These are phyloP conservation scores for Hypoxylon cercidicola DNA, from an alignment of 495 filamentous ascomycete genomes.

Conservation along the genomic window DNA sequence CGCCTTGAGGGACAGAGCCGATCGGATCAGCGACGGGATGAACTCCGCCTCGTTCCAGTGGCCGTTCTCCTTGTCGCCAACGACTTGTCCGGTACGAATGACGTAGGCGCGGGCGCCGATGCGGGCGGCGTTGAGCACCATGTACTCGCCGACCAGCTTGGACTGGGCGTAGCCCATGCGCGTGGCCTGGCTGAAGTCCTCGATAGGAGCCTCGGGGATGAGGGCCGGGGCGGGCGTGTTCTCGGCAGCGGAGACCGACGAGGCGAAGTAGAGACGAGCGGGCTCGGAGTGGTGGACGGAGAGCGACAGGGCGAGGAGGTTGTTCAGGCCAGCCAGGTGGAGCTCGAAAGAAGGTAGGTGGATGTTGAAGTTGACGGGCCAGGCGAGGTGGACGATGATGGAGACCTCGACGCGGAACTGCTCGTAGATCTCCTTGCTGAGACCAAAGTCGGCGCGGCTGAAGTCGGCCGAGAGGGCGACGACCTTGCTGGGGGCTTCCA, in stretches of 20 bases:
- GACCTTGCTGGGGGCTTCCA: slow-evolving; percentile 38
- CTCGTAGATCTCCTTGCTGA: slow-evolving; percentile 43
- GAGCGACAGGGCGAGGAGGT: slow-evolving; percentile 65
- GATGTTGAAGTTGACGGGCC: slow-evolving; percentile 74
- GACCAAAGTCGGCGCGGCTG: slow-evolving; percentile 52
- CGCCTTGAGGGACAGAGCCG: slow-evolving; percentile 56
- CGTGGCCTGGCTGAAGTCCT: slow-evolving; percentile 49
- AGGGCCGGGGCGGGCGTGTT: slow-evolving; percentile 33
- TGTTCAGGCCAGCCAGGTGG: slow-evolving; percentile 61
- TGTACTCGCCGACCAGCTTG: slow-evolving; percentile 65
- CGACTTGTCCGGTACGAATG: slow-evolving; percentile 66
- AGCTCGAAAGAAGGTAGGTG: slow-evolving; percentile 62
- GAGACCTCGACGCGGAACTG: slow-evolving; percentile 53
- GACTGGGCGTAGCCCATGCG: slow-evolving; percentile 65
- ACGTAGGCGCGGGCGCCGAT: slow-evolving; percentile 54
- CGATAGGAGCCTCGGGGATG: slow-evolving; percentile 54
- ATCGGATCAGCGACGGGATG: slow-evolving; percentile 64
- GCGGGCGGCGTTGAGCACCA: slow-evolving; percentile 52
- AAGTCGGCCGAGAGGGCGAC: slow-evolving; percentile 43
- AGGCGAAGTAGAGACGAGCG: slow-evolving; percentile 61
- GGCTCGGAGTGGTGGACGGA: slow-evolving; percentile 44
- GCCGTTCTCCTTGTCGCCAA: slow-evolving; percentile 57
- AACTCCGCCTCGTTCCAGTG: slow-evolving; percentile 67
- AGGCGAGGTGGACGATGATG: slow-evolving; percentile 69
- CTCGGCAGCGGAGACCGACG: slow-evolving; percentile 56